phyloP scores from a whole-genome alignment of 768 basidiomycete species.

The Leccinum pellstonianum region DNA sequence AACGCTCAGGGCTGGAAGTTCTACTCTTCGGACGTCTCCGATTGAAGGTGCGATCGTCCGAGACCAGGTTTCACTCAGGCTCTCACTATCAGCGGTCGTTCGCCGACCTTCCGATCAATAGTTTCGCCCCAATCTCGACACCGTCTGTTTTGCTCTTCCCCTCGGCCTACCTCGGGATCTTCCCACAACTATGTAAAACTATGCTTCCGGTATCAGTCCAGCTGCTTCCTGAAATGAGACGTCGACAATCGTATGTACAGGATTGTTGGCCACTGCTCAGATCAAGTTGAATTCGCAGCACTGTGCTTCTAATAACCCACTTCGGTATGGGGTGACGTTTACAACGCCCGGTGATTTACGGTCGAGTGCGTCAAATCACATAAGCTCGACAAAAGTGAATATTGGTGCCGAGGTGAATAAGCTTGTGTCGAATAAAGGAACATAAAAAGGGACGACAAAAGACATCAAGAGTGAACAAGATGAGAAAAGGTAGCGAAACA shows the following conservation, averaged over 20 bases:
- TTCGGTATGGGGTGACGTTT: background rate
- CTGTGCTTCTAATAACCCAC: background rate
- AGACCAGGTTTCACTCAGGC: constrained; percentile 12
- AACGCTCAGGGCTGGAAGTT: background rate
- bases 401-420: constrained; percentile 1
- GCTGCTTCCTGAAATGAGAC: background rate
- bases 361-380: background rate
- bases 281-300: background rate
- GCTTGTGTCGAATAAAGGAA: constrained; percentile 6
- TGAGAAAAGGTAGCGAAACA: constrained; percentile 4
- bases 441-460: constrained; percentile 6
- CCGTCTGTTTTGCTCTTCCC: background rate
- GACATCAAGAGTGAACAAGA: constrained; percentile 19
- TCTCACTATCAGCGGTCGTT: constrained; percentile 11
- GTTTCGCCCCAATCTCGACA: background rate
- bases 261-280: background rate
- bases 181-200: background rate
- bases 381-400: background rate
- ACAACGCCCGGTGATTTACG: background rate
- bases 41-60: background rate
- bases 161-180: background rate
- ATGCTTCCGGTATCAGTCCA: background rate
- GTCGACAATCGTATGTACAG: background rate
- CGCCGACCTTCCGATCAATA: constrained; percentile 8
- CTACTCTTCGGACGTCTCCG: background rate